A percentile compares a stretch with the other conserved stretches of the same genome.
Conservation (phyloP, 169 alveolate species). For the Cryptosporidium viatorum region DNA sequence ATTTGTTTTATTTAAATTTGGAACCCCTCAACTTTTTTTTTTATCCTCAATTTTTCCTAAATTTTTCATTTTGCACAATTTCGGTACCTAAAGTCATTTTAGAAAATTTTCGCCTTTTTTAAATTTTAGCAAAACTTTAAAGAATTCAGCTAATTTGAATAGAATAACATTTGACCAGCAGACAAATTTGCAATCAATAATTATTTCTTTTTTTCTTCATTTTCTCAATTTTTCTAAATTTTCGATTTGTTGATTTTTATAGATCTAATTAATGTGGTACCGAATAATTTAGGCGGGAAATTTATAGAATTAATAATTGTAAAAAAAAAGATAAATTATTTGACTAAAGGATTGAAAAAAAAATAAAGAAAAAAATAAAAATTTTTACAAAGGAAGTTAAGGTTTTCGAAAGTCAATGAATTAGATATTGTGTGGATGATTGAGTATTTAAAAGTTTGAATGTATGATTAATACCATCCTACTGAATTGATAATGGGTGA, state of each 20-base stretch:
- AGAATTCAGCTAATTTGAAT: too few relatives aligned
- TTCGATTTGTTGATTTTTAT: too few relatives aligned
- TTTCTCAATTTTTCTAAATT: background rate
- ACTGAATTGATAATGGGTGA: background rate
- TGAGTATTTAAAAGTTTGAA: background rate
- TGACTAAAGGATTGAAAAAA: background rate
- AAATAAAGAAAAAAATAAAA: too few relatives aligned
- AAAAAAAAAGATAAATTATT: background rate
- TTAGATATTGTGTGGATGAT: background rate
- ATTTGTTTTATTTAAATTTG: too few relatives aligned
- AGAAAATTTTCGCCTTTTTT: background rate
- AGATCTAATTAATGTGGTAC: slow-evolving; percentile 10
- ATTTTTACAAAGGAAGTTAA: background rate
- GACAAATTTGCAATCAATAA: too few relatives aligned
- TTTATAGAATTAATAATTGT: background rate
- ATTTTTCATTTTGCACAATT: background rate
- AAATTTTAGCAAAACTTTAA: too few relatives aligned
- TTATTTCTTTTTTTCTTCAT: background rate
- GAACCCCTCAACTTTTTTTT: background rate
- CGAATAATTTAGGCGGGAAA: background rate
- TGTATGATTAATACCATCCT: background rate
- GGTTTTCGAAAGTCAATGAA: background rate
- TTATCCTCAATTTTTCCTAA: background rate
- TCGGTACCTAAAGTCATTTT: background rate
- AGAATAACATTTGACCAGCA: background rate